Evolutionary conservation across 73 alveolate genomes (phyloP).

Genomic region (Urostyla sp.): DNA sequence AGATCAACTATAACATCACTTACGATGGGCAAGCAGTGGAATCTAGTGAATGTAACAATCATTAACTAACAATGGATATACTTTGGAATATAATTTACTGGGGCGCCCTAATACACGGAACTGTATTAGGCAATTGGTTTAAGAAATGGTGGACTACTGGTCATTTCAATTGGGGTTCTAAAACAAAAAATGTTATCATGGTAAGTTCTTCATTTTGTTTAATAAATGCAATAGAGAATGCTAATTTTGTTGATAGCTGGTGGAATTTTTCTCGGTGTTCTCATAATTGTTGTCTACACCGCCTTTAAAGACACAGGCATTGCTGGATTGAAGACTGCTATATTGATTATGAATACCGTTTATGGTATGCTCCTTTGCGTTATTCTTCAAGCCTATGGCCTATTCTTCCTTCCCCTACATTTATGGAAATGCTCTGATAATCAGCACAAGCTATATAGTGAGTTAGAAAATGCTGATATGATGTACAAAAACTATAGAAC

Average conservation of each 20-base stretch:
- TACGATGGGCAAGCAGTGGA: background rate
- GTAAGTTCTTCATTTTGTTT: background rate
- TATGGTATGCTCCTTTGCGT: slow-evolving; percentile 51
- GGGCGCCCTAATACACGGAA: slow-evolving; percentile 57
- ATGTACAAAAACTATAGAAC: slow-evolving; percentile 15
- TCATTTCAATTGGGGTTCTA: slow-evolving; percentile 45
- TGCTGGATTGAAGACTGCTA: slow-evolving; percentile 48
- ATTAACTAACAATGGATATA: background rate
- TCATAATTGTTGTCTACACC: slow-evolving; percentile 7
- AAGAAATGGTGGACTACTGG: slow-evolving; percentile 67
- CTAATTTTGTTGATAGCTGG: slow-evolving; percentile 27
- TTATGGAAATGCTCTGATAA: slow-evolving; percentile 55
- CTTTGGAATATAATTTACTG: slow-evolving; percentile 67
- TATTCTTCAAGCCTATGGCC: slow-evolving; percentile 55
- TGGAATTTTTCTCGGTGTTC: slow-evolving; percentile 14
- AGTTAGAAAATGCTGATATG: slow-evolving; percentile 31
- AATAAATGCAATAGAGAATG: background rate
- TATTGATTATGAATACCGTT: slow-evolving; percentile 42
- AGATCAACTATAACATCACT: slow-evolving; percentile 13
- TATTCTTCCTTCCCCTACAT: slow-evolving; percentile 57
- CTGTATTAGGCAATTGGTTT: slow-evolving; percentile 50
- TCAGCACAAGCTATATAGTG: background rate
- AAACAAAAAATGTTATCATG: slow-evolving; percentile 39
- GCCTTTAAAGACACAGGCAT: slow-evolving; percentile 34
- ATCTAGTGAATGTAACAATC: slow-evolving; percentile 11